A percentile compares a stretch with the other conserved stretches of the same genome.
phyloP scores from a whole-genome alignment of 768 basidiomycete genomes.

The Chalciporus piperatus region DNA sequence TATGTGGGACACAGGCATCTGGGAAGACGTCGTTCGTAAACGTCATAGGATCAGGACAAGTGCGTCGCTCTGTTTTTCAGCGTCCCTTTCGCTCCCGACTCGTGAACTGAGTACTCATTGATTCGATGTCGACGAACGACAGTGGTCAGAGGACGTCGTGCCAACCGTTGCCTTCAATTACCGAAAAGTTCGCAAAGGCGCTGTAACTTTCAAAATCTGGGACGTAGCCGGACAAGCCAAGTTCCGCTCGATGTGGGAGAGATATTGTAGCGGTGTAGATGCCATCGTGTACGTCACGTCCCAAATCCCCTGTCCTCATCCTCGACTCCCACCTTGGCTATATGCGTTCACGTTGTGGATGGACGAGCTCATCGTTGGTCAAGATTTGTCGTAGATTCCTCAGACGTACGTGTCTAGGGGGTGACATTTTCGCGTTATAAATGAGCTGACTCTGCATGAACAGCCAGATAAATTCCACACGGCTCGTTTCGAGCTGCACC shows the following conservation, averaged over 20 bases:
- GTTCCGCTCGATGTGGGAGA: conserved; percentile 94
- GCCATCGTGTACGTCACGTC: conserved; percentile 72
- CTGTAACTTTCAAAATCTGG: conserved; percentile 91
- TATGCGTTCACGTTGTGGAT: background rate
- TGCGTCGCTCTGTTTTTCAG: conserved; percentile 5
- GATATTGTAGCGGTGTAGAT: conserved; percentile 90
- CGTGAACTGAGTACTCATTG: background rate
- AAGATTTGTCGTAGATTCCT: conserved; percentile 92
- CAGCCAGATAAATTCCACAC: conserved; percentile 82
- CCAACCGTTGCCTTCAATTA: conserved; percentile 95
- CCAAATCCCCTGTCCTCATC: background rate
- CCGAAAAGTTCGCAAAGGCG: conserved; percentile 83
- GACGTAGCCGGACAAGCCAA: conserved; percentile 94
- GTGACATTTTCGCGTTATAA: background rate
- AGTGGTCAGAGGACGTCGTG: conserved; percentile 97
- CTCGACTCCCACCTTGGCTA: background rate
- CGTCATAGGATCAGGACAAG: conserved; percentile 84
- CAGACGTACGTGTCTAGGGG: conserved; percentile 58
- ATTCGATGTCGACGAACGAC: background rate
- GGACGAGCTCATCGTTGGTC: conserved; percentile 13
- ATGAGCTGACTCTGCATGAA: conserved; percentile 2
- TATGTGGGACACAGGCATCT: conserved; percentile 57
- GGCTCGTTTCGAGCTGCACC: conserved; percentile 81
- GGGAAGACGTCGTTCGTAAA: conserved; percentile 96
- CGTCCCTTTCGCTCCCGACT: background rate